A percentile compares a stretch with the other conserved stretches of the same genome.
These are phyloP conservation scores for Musa beccarii DNA, from an alignment of 176 grass and related monocot genomes.

Conservation along the genomic window DNA sequence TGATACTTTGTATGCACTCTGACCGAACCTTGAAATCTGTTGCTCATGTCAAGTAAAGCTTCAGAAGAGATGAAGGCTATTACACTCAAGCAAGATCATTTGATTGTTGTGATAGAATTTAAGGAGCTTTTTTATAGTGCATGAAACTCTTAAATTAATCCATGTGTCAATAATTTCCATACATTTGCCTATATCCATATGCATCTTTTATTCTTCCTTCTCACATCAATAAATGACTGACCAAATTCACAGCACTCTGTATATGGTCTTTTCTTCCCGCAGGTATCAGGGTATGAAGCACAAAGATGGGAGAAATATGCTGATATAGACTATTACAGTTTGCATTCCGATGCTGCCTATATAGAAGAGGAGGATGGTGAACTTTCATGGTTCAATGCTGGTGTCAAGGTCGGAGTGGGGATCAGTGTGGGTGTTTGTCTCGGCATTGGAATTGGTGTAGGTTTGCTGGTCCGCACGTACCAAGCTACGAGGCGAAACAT, in stretches of 20 bases:
- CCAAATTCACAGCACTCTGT: neutral
- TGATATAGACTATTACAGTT: conserved; percentile 55
- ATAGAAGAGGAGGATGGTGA: conserved; percentile 85
- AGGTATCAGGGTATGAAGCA: conserved; percentile 59
- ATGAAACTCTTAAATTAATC: too few species aligned
- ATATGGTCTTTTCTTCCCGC: neutral
- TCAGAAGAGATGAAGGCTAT: too few species aligned
- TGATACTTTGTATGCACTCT: too few species aligned
- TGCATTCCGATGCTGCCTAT: conserved; percentile 49
- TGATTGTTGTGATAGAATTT: too few species aligned
- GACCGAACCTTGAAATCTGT: too few species aligned
- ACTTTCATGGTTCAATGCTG: conserved; percentile 97
- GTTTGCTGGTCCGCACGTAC: conserved; percentile 78
- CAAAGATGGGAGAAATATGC: conserved; percentile 41
- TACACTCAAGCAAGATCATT: too few species aligned
- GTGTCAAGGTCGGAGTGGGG: conserved; percentile 81
- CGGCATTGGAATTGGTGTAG: conserved; percentile 73
- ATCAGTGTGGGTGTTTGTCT: conserved; percentile 88
- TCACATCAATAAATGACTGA: neutral
- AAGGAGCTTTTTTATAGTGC: too few species aligned
- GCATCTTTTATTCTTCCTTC: neutral
- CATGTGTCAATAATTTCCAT: too few species aligned
- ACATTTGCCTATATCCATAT: neutral
- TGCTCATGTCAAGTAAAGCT: too few species aligned
- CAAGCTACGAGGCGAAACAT: conserved; percentile 77